Conservation (phyloP, 495 filamentous ascomycete genomes). For the Rostrohypoxylon terebratum region DNA sequence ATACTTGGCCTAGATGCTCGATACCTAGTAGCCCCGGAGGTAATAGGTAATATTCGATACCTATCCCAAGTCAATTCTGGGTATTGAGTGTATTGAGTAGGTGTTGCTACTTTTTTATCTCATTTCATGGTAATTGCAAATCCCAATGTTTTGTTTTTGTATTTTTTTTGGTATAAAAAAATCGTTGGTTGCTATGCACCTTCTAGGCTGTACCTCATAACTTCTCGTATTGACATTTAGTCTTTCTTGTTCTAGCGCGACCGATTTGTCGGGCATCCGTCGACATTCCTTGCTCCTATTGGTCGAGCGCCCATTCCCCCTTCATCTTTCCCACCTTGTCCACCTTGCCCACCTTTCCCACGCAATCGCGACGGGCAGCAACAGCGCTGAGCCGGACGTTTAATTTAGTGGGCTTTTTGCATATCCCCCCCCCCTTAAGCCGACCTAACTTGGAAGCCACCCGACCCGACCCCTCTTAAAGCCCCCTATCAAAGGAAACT, state of each 20-base stretch:
- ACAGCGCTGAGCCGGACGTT: constrained; percentile 23
- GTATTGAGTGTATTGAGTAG: not conserved
- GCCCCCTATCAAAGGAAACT: not conserved
- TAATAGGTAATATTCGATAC: not conserved
- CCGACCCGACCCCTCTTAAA: constrained; percentile 1
- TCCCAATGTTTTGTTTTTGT: constrained; percentile 33
- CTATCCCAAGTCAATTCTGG: not conserved
- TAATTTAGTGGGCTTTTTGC: constrained; percentile 30
- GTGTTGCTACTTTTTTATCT: constrained; percentile 7
- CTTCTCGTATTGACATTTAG: constrained; percentile 29
- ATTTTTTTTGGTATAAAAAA: too few species aligned
- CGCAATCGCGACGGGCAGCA: constrained; percentile 35
- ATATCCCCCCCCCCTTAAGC: not conserved
- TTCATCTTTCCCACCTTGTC: constrained; percentile 33
- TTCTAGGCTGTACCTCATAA: not conserved
- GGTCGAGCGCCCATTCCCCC: constrained; percentile 23
- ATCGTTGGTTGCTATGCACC: constrained; percentile 3
- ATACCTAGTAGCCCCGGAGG: not conserved
- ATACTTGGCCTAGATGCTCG: not conserved
- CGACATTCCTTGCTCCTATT: constrained; percentile 19
- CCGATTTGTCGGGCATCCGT: constrained; percentile 21
- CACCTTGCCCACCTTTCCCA: constrained; percentile 23
- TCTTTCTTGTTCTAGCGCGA: constrained; percentile 30
- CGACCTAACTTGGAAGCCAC: not conserved
- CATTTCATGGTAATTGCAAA: constrained; percentile 29